Conservation (phyloP, 495 filamentous ascomycete genomes). For the Achaetomiella virescens region DNA sequence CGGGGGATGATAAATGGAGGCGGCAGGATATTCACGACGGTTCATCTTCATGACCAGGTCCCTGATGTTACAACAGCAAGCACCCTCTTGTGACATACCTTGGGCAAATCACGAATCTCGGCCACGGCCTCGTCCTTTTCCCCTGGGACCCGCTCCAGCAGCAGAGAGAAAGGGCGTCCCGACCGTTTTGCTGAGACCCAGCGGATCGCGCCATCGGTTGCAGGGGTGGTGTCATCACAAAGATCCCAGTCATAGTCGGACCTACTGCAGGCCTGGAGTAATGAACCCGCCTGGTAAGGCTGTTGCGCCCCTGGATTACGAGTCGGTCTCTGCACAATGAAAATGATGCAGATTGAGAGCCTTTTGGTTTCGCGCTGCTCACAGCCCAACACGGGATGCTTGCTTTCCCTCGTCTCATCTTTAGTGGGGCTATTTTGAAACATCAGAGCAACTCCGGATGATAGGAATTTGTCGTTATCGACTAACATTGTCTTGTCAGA, state of each 20-base stretch:
- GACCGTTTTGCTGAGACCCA: slow-evolving; percentile 11
- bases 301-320: not conserved
- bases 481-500: too few relatives aligned
- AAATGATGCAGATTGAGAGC: not conserved
- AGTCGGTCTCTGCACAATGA: not conserved
- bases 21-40: not conserved
- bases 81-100: slow-evolving; percentile 19
- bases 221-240: slow-evolving; percentile 28
- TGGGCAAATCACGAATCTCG: slow-evolving; percentile 22
- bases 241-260: not conserved
- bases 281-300: not conserved
- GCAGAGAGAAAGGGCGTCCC: not conserved
- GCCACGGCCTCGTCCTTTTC: not conserved
- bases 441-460: too few relatives aligned
- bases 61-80: not conserved
- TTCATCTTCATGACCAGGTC: not conserved
- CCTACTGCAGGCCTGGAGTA: not conserved
- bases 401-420: not conserved
- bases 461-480: too few relatives aligned
- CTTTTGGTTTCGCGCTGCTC: not conserved
- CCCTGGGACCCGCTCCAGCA: not conserved
- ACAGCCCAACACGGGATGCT: not conserved
- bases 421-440: not conserved
- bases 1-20: not conserved
- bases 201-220: slow-evolving; percentile 32